Evolutionary conservation across 2,329 filamentous ascomycete genomes (phyloP).

Genomic region (Arthrobotrys conoides): DNA sequence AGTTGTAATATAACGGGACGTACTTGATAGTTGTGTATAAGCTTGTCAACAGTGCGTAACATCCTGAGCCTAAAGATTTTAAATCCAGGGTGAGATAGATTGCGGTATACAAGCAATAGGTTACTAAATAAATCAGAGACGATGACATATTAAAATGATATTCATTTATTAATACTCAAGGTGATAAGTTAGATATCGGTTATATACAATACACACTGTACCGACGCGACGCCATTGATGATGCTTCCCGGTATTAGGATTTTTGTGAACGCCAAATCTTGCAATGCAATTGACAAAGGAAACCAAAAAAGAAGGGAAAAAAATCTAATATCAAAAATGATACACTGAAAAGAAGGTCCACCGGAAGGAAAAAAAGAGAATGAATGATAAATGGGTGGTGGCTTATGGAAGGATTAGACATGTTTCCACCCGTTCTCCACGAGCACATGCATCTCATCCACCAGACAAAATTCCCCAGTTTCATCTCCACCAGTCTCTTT

Average conservation of each 20-base stretch:
- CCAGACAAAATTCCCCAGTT: constrained; percentile 68
- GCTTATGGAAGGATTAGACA: constrained; percentile 67
- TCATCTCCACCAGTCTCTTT: constrained; percentile 69
- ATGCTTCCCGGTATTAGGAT: background rate
- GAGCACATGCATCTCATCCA: constrained; percentile 76
- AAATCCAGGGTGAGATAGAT: too few species aligned
- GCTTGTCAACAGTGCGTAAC: too few species aligned
- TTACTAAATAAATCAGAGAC: too few species aligned
- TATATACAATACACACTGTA: background rate
- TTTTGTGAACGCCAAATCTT: constrained; percentile 8
- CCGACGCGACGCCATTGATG: background rate
- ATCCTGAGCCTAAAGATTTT: too few species aligned
- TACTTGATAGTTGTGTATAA: too few species aligned
- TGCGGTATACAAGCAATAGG: too few species aligned
- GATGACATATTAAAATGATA: too few species aligned
- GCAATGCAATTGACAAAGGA: background rate
- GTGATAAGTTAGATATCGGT: background rate
- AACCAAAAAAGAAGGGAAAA: background rate
- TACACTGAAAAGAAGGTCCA: background rate
- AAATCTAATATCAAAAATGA: background rate
- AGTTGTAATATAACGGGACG: too few species aligned
- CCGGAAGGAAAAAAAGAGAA: background rate
- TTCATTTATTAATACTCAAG: background rate
- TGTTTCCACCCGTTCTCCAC: constrained; percentile 74
- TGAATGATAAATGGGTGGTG: background rate